A percentile compares a stretch with the other conserved stretches of the same genome.
Conservation (phyloP, 2,329 filamentous ascomycete genomes). For the Alternaria brassicae region DNA sequence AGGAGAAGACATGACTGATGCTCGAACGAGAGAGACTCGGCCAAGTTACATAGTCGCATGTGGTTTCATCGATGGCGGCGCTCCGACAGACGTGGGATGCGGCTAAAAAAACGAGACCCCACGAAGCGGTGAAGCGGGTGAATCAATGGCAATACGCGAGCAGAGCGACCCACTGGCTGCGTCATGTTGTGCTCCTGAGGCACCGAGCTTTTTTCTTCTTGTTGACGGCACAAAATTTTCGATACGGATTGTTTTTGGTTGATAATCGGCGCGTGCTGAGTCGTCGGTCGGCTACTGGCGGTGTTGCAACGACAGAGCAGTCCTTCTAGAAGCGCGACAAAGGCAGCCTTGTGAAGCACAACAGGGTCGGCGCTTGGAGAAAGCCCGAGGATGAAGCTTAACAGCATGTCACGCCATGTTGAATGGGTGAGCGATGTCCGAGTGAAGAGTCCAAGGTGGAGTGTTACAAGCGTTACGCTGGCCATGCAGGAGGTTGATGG, state of each 20-base stretch:
- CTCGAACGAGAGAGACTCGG: slow-evolving; percentile 9
- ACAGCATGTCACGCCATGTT: slow-evolving; percentile 24
- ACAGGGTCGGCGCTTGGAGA: slow-evolving; percentile 9
- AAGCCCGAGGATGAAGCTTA: slow-evolving; percentile 20
- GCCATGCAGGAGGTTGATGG: slow-evolving; percentile 24
- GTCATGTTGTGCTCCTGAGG: slow-evolving; percentile 30
- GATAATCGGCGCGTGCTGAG: slow-evolving; percentile 28
- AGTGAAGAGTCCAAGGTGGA: slow-evolving; percentile 22
- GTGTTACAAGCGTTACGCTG: slow-evolving; percentile 21
- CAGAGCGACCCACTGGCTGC: slow-evolving; percentile 25
- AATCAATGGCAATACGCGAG: slow-evolving; percentile 22
- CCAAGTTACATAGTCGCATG: slow-evolving; percentile 17
- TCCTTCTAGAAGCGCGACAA: slow-evolving; percentile 30
- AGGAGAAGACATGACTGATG: slow-evolving; percentile 8
- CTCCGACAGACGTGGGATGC: slow-evolving; percentile 29
- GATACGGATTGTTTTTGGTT: slow-evolving; percentile 20
- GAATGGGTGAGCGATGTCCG: slow-evolving; percentile 8
- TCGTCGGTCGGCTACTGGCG: slow-evolving; percentile 35
- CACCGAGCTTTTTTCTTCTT: slow-evolving; percentile 23
- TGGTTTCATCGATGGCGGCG: slow-evolving; percentile 13
- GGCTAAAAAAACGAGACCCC: slow-evolving; percentile 35
- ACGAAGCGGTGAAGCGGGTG: slow-evolving; percentile 43
- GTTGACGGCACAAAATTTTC: slow-evolving; percentile 30
- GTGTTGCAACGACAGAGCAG: slow-evolving; percentile 13
- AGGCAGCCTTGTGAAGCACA: slow-evolving; percentile 23